Base-by-base conservation (phyloP, 176 grass and related monocot species). In the Ampelocalamus luodianensis region DNA sequence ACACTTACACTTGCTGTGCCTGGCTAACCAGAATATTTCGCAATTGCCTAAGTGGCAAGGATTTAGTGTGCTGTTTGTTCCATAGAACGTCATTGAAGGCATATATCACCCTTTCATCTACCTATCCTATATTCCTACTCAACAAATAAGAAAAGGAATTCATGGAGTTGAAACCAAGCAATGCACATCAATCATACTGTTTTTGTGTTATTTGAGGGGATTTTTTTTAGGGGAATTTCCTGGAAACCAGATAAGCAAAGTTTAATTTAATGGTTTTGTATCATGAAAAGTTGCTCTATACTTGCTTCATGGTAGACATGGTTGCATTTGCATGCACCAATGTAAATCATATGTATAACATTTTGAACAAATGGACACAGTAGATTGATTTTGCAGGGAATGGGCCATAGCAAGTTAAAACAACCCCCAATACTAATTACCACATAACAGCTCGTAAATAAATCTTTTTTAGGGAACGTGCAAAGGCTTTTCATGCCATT, bases 61-160 rank as follows among this genome's bases (percentile, higher is more conserved):
- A 68, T 67, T 32, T 46, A n/a, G 26, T 24, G 23, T 55, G 59
- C 4, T n/a, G n/a, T n/a, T n/a, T 10, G 1, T 37, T 46, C 14
- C 2, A 56, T 13, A 23, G 2, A 16, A 74, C 74, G 68, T 0
- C 55, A 65, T 55, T 24, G 10, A 24, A 80, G 18, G 14, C 61
- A 49, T 37, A 27, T 80, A 53, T 36, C 38, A 39, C 68, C 18
- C 26, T 68, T 36, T 18, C 34, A 74, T 53, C 37, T 22, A 34
- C 65, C 7, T 14, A 42, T 55, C 17, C 53, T 9, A 10, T 6
- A 44, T 44, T 44, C 43, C 65, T 20, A 73, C 7, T 39, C 55
- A 49, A 64, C n/a, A 65, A 48, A 86, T 20, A 71, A 49, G 43
- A 63, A 62, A 50, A 54, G 17, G 44, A 51, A 13, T 48, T 72